Conservation (phyloP, 2,329 filamentous ascomycete species). For the Colletotrichum australisinense region DNA sequence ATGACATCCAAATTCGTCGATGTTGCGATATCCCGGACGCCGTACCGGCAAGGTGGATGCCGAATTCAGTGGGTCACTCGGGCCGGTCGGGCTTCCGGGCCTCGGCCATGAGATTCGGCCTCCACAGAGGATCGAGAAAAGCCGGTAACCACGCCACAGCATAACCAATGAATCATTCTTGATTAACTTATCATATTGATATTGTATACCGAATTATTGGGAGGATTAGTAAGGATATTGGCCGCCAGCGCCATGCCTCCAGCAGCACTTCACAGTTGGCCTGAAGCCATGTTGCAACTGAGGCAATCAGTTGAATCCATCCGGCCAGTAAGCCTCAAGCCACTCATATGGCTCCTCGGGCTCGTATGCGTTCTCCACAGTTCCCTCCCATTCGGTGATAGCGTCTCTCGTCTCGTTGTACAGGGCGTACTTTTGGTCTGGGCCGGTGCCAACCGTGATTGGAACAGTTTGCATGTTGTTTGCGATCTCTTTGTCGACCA, state of each 20-base stretch:
- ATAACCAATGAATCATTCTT: no score
- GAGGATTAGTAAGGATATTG: neutral
- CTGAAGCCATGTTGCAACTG: no score
- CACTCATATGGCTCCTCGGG: slow-evolving; percentile 61
- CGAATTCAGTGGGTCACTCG: neutral
- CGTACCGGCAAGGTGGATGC: neutral
- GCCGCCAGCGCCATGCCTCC: neutral
- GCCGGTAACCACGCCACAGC: no score
- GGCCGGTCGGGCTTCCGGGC: neutral
- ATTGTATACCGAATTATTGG: no score
- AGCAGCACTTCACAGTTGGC: neutral
- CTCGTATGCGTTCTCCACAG: slow-evolving; percentile 38
- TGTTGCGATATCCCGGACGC: neutral
- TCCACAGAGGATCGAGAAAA: no score
- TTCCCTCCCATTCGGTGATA: slow-evolving; percentile 41
- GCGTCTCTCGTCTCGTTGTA: slow-evolving; percentile 43
- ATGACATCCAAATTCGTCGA: neutral
- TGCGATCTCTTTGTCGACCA: slow-evolving; percentile 43
- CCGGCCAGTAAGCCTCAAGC: slow-evolving; percentile 60
- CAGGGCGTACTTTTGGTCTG: slow-evolving; percentile 43
- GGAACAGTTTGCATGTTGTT: slow-evolving; percentile 44
- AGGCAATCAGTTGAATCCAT: slow-evolving; percentile 38
- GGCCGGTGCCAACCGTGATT: slow-evolving; percentile 40
- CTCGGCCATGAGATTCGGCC: neutral
- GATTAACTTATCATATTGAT: no score